Evolutionary conservation across 495 filamentous ascomycete genomes (phyloP).

Genomic region (Aspergillus haitiensis): DNA sequence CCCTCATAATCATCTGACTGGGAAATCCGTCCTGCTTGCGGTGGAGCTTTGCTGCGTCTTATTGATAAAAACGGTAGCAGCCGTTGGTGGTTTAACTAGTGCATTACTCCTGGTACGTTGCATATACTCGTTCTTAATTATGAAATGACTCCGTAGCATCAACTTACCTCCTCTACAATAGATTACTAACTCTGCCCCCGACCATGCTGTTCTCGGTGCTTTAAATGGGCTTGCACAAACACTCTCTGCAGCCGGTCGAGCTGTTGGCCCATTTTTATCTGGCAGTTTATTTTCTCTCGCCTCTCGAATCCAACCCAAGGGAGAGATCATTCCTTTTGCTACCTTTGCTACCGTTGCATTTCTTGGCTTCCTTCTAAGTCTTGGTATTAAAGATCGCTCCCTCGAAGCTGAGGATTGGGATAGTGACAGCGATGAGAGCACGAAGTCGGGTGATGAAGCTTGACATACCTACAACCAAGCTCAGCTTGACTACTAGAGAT

Average conservation of each 20-base stretch:
- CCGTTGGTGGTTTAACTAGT: conserved; percentile 86
- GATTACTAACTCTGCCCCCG: conserved; percentile 92
- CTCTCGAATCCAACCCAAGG: conserved; percentile 67
- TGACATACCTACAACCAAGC: too few relatives aligned
- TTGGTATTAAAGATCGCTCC: conserved; percentile 61
- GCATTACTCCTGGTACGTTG: conserved; percentile 76
- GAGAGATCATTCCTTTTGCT: conserved; percentile 82
- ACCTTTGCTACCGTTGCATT: conserved; percentile 78
- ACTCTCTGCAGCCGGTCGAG: conserved; percentile 85
- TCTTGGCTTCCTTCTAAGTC: conserved; percentile 72
- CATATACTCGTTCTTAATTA: conserved; percentile 12
- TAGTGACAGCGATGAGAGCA: conserved; percentile 52
- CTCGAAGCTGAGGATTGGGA: conserved; percentile 64
- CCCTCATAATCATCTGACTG: conserved; percentile 41
- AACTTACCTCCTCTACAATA: conserved; percentile 33
- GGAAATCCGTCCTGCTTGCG: conserved; percentile 62
- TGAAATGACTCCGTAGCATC: not conserved
- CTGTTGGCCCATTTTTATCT: conserved; percentile 83
- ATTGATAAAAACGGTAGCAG: conserved; percentile 82
- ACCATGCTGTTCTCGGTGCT: conserved; percentile 81
- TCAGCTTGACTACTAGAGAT: too few relatives aligned
- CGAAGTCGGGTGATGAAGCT: conserved; percentile 51
- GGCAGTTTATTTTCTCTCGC: conserved; percentile 79
- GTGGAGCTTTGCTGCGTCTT: conserved; percentile 75
- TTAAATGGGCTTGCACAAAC: conserved; percentile 94